Evolutionary conservation across 2,329 filamentous ascomycete genomes (phyloP), one percentile per base, ranked within the genome.

Genomic region (Scedosporium dehoogii): DNA sequence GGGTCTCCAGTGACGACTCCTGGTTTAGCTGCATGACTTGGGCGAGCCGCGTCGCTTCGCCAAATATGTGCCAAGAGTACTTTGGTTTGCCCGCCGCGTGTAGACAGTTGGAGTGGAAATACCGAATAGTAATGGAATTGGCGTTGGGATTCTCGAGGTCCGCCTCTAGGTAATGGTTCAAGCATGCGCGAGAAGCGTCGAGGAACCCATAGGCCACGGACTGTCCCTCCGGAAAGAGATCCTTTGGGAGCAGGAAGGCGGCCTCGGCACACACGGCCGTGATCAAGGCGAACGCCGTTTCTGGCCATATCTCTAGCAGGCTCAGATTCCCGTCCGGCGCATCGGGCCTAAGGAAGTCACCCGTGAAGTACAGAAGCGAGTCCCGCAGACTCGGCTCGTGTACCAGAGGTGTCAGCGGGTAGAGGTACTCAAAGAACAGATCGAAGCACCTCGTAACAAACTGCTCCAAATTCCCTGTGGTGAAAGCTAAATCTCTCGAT

Each of bases 31-130:
- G 70, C 75, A 79, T 78, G 1, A 73, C 72, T 64, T 79, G 76
- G 0, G 72, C 73, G 4, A 79, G 70, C 1, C 75, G 69, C 3
- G 73, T 73, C 1, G 76, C 76, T 63, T 78, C 75, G 1, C 76
- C 76, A 64, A 79, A 76, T 1, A 78, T 75, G 58, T 78, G 75
- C 75, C 76, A 78, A 4, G 76, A 78, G 21, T 75, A 72, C 27
- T 74, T 72, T 3, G 75, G 75, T 48, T 75, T 77, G 0, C 76
- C 77, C 0, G 74, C 69, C 1, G 75, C 75, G 57, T 79, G 77
- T 2, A 79, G 66, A 51, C 76, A 77, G 61, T 77, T 78, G 14
- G 77, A 78, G 59, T 79, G 77, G 25, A 78, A 76, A 60, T 78
- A 77, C 3, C 77, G 73, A 18, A 78, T 76, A 2, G 73, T 70